Evolutionary conservation across 257 asterid genomes (phyloP), one percentile per base, ranked within the genome.

Genomic region (Solanum appendiculatum): DNA sequence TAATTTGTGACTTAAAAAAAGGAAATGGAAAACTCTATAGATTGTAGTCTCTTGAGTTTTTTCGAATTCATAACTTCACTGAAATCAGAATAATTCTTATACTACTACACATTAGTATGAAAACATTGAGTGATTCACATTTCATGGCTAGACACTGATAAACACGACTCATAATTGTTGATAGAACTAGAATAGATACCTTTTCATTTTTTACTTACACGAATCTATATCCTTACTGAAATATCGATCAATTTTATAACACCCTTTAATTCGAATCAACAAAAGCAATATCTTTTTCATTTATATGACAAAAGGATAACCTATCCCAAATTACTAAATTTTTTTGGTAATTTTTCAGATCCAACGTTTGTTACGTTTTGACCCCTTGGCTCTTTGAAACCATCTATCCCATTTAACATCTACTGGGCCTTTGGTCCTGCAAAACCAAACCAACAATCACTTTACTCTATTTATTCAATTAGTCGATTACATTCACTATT

Each of bases 351-450:
- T 69, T 31, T 15, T n/a, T 91, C 87, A 95, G 85, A 94, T 92
- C 98, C 98, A 95, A 3, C 94, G 90, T 84, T 92, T 94, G 83
- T 96, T 95, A 87, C 89, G 91, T 84, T 92, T 89, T 15, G 98
- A 93, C 87, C 94, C 90, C 25, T 92, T 95, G 39, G 96, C 96
- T 29, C 98, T 98, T 91, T 95, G 96, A 88, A 96, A 95, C 99
- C 99, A 96, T 89, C 95, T 92, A 25, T 94, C 98, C 98, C 98
- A 96, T 23, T 92, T 93, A 9, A 85, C 91, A 70, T 93, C 95
- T 23, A 89, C 81, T 33, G 98, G 98, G 9, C 94, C 97, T 91
- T 90, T 92, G 2, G 95, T 94, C 93, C 98, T 95, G 93, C 90
- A 86, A 44, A 85, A 78, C 2, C 37, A 40, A 42, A 42, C n/a